Conservation (phyloP, 2,329 filamentous ascomycete genomes). For the Mollisia scopiformis region DNA sequence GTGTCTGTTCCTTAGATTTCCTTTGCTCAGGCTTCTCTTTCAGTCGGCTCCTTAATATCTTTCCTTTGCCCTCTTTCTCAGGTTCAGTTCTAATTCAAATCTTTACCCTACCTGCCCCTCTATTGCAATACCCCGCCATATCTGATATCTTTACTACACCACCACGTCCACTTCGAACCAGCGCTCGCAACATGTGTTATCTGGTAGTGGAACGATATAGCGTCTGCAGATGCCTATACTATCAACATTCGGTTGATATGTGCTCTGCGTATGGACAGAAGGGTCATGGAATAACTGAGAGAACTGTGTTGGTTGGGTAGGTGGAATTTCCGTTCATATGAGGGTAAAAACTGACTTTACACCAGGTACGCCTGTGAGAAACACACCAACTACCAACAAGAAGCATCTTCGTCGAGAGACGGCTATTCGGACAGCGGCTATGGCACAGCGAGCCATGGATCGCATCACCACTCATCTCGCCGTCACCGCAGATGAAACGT, state of each 20-base stretch:
- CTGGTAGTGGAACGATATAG: constrained; percentile 71
- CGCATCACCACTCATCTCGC: constrained; percentile 31
- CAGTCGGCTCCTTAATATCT: constrained; percentile 36
- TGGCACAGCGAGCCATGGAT: constrained; percentile 35
- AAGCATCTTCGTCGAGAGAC: constrained; percentile 24
- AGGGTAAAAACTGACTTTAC: no score
- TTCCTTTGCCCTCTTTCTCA: constrained; percentile 27
- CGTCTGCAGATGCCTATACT: constrained; percentile 71
- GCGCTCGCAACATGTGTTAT: constrained; percentile 62
- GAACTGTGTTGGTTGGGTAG: constrained; percentile 70
- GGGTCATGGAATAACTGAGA: constrained; percentile 66
- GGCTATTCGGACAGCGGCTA: constrained; percentile 39
- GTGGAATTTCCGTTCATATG: no score
- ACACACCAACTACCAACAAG: constrained; percentile 42
- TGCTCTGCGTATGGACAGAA: constrained; percentile 64
- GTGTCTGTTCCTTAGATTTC: constrained; percentile 31
- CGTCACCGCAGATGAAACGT: constrained; percentile 37
- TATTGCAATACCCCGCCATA: constrained; percentile 17
- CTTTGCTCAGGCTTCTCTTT: constrained; percentile 35
- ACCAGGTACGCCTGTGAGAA: constrained; percentile 64
- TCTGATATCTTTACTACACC: constrained; percentile 9
- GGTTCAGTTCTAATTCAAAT: constrained; percentile 18
- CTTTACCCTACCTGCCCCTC: constrained; percentile 12
- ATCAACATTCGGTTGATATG: constrained; percentile 69
- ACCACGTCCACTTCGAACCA: constrained; percentile 12